A percentile compares a stretch with the other conserved stretches of the same genome.
phyloP scores from a whole-genome alignment of 2,329 filamentous ascomycete genomes.

The Arthrobotrys sinensis region DNA sequence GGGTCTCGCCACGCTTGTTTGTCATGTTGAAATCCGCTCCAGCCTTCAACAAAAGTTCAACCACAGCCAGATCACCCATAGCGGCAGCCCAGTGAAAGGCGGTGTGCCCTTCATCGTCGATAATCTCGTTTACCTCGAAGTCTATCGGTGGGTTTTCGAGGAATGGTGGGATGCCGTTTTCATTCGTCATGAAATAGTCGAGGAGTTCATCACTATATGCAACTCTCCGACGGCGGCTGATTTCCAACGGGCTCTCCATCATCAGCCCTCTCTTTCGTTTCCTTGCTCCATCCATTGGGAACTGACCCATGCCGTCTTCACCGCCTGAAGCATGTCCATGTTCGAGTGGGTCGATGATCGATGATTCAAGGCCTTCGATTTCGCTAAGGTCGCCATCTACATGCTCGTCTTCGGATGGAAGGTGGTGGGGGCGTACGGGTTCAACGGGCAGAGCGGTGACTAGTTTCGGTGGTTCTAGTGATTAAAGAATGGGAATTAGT shows the following conservation, averaged over 20 bases:
- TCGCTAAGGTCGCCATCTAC: constrained; percentile 53
- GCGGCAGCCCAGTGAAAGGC: constrained; percentile 97
- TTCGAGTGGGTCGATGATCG: constrained; percentile 51
- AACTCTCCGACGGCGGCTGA: constrained; percentile 86
- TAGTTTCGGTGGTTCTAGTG: constrained; percentile 41
- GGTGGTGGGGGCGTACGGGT: constrained; percentile 16
- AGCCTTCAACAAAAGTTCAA: constrained; percentile 86
- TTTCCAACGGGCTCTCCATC: constrained; percentile 72
- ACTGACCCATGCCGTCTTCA: constrained; percentile 35
- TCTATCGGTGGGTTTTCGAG: constrained; percentile 85
- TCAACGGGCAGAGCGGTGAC: constrained; percentile 31
- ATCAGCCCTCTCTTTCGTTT: constrained; percentile 85
- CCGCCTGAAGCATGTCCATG: constrained; percentile 41
- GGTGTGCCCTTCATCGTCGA: constrained; percentile 92
- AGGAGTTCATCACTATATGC: constrained; percentile 89
- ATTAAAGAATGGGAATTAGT: not conserved
- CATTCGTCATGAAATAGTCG: constrained; percentile 93
- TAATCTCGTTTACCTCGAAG: constrained; percentile 91
- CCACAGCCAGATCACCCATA: constrained; percentile 95
- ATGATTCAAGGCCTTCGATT: constrained; percentile 56
- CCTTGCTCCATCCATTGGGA: constrained; percentile 69
- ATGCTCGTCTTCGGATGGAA: constrained; percentile 40
- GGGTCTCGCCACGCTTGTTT: constrained; percentile 85
- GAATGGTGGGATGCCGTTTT: constrained; percentile 80
- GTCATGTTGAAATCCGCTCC: constrained; percentile 81